Evolutionary conservation across 1,139 yeast species (phyloP).

Genomic region (Yarrowia galli): DNA sequence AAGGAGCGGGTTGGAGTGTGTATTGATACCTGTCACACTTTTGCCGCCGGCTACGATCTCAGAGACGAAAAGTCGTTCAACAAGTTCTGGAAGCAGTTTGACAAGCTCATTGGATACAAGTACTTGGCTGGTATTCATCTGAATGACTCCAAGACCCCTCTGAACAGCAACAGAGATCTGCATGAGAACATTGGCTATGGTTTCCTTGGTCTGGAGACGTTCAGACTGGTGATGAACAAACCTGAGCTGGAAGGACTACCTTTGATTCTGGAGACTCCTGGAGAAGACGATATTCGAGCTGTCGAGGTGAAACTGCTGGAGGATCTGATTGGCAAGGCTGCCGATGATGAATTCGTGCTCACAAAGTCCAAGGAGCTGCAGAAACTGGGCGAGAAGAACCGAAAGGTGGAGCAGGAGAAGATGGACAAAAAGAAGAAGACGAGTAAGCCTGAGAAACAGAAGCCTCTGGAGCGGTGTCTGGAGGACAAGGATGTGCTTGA

Average conservation of each 20-base stretch:
- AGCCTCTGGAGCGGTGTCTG: constrained; percentile 38
- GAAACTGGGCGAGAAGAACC: constrained; percentile 50
- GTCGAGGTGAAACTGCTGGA: constrained; percentile 75
- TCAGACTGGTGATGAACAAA: constrained; percentile 77
- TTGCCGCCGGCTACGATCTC: constrained; percentile 95
- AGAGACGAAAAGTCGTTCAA: constrained; percentile 63
- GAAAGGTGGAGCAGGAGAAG: constrained; percentile 47
- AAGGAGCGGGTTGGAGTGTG: constrained; percentile 91
- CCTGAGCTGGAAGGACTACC: constrained; percentile 71
- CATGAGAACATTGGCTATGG: constrained; percentile 93
- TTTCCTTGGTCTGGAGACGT: constrained; percentile 83
- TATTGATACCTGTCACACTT: constrained; percentile 92
- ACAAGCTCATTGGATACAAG: constrained; percentile 71
- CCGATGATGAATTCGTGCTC: constrained; percentile 63
- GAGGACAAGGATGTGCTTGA: constrained; percentile 33
- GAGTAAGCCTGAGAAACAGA: constrained; percentile 38
- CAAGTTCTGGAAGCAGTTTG: constrained; percentile 77
- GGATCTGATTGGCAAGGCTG: constrained; percentile 65
- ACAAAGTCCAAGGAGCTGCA: constrained; percentile 60
- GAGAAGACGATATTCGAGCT: constrained; percentile 68
- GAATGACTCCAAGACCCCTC: constrained; percentile 93
- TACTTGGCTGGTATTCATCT: constrained; percentile 83
- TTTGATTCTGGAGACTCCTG: constrained; percentile 89
- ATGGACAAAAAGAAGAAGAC: constrained; percentile 44
- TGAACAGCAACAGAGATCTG: constrained; percentile 87